Base-by-base conservation (phyloP, 2,329 filamentous ascomycete species). In the Monilinia fructigena region DNA sequence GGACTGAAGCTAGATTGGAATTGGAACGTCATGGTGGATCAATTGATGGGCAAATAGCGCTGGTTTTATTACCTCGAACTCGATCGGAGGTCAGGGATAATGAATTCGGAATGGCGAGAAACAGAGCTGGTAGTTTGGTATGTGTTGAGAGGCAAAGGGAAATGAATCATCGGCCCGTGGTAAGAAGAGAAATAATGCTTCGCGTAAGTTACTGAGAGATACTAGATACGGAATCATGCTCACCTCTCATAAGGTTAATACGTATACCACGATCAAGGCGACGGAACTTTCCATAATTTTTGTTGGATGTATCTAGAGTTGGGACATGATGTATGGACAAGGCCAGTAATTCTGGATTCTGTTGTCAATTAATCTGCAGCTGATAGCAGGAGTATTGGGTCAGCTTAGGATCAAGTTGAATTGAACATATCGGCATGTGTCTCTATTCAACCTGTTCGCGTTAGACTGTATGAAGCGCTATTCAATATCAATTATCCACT, bases 131-230 rank as follows among this genome's bases (percentile, higher is more conserved):
- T 26, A 16, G 31, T 18, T 7, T 26, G 42, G 28, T 38, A 35
- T 38, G 28, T 14, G 48, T 42, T 26, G 28, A 18, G 20, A 23
- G 31, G 11, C 11, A 2, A 5, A 6, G 10, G 26, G 3, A 47
- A 10, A 20, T 7, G 20, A 47, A 47, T 47, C 3, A 23, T 48
- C 28, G 5, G 20, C 18, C 10, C 26, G 11, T 31, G 10, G 28
- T 0, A 38, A 26, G 14, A 38, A 23, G 2, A 4, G 56, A 2
- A 7, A 12, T 38, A 35, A 38, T 26, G 31, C 28, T 50, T 35
- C 45, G 12, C 45, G 56, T 60, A 26, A 60, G 56, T 60, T 7
- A 31, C 42, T 45, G 26, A 38, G 18, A n/a, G n/a, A 50, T n/a
- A n/a, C 12, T 3, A 5, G 11, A 23, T 11, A 23, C 28, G 7